Conservation (phyloP, 2,329 filamentous ascomycete species). For the Zelopaecilomyces penicillatus region DNA sequence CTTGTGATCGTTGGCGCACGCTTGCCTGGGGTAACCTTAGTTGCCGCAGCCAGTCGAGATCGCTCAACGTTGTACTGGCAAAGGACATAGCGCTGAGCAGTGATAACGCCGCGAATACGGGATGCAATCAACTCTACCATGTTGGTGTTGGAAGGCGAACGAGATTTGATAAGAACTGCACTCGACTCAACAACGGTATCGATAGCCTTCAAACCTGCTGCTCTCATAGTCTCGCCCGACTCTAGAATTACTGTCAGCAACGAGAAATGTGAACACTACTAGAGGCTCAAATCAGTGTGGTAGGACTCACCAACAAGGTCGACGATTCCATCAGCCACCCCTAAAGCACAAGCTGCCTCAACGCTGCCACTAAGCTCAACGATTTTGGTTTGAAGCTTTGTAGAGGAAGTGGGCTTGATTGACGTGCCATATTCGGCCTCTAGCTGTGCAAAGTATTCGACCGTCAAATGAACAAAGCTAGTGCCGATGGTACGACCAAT, state of each 20-base stretch:
- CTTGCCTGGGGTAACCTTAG: slow-evolving; percentile 82
- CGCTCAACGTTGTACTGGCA: slow-evolving; percentile 94
- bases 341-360: slow-evolving; percentile 89
- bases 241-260: slow-evolving; percentile 42
- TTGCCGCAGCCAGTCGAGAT: slow-evolving; percentile 55
- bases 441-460: slow-evolving; percentile 73
- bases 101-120: slow-evolving; percentile 88
- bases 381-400: slow-evolving; percentile 72
- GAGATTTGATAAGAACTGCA: slow-evolving; percentile 88
- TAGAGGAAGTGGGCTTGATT: slow-evolving; percentile 19
- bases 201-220: slow-evolving; percentile 86
- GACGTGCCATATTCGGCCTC: slow-evolving; percentile 45
- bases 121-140: slow-evolving; percentile 78
- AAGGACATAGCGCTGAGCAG: slow-evolving; percentile 85
- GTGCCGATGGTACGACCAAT: slow-evolving; percentile 92
- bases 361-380: slow-evolving; percentile 95
- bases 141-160: slow-evolving; percentile 67
- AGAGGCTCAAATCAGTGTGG: neutral
- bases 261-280: neutral
- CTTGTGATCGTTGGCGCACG: slow-evolving; percentile 87
- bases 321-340: slow-evolving; percentile 93
- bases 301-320: slow-evolving; percentile 77
- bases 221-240: slow-evolving; percentile 97
- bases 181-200: slow-evolving; percentile 85
- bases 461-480: slow-evolving; percentile 80